Evolutionary conservation across 495 filamentous ascomycete species (phyloP), one percentile per base, ranked within the genome.

Genomic region (Neurospora tetrasperma): DNA sequence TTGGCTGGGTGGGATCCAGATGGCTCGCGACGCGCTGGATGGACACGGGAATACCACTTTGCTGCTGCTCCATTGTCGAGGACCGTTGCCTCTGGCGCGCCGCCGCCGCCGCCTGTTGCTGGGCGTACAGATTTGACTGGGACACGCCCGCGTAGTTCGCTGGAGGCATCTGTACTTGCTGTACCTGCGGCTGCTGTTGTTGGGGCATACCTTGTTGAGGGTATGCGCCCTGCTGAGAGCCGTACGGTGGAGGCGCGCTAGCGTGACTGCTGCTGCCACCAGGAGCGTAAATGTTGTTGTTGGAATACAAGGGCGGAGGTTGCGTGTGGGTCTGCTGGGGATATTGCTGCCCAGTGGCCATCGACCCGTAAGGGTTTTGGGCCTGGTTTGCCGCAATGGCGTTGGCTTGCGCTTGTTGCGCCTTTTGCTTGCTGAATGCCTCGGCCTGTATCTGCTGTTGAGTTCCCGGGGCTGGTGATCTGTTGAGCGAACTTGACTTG

Each of bases 11-110:
- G 6, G 96, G 96, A 79, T 99, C 95, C 69, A 99, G 89, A 80
- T 98, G 96, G 78, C 93, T 97, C 12, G 94, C 94, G n/a, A 98
- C 96, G 72, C 96, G 85, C 79, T 99, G 96, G 71, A 99, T 94
- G 1, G 94, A 90, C 11, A 93, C 88, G 0, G 96, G 96, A 71
- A 99, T 95, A 8, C 96, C 95, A 71, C 91, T 92, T 78, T 92
- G 90, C 76, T 96, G 92, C 73, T 94, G 93, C 78, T 98, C 95
- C 90, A 98, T 93, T 9, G 96, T 99, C 43, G 94, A 94, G 14
- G 96, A 95, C 71, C 96, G 90, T 83, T 97, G 95, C 31, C 96
- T 89, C 42, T 78, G 71, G 90, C 93, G 71, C 35, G 46, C 69
- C 23, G 75, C 74, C 46, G 91, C 90, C 72, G 93, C 86, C 62